Base-by-base conservation (phyloP, 345 rosid genomes). In the Sonneratia caseolaris region DNA sequence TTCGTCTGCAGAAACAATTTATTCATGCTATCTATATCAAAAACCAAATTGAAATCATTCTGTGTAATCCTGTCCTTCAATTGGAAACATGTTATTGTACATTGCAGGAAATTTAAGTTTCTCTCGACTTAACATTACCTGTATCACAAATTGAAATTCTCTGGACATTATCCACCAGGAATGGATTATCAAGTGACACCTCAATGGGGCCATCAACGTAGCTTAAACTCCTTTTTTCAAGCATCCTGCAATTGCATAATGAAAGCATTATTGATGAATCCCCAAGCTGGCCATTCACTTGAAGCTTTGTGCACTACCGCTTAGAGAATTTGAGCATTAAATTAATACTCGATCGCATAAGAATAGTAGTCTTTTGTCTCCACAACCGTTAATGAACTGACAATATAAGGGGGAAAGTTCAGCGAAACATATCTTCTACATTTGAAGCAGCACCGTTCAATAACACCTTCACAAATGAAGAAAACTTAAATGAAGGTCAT, bases 171-270 rank as follows among this genome's bases (percentile, higher is more conserved):
- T 96, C 87, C 12, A 81, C 45, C 10, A 96, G 91, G 83, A 89
- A 86, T 2, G 78, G 77, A 42, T 96, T 91, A 42, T 92, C 91
- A 21, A 56, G 19, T 32, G 95, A 97, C n/a, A 92, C 90, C 0
- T 82, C 83, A 51, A 96, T 73, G 0, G 94, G 88, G 37, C 99
- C 99, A 84, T 96, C 96, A 3, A 72, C 78, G 69, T 96, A 92
- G 85, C 98, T 91, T 82, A 92, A 81, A 72, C 93, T 89, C 80
- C 98, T 83, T 71, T 85, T 89, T 40, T 96, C 96, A 76, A 92
- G 88, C 98, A 96, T 92, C 76, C 99, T 92, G 79, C 49, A 74
- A 19, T 24, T 62, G 19, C 37, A 13, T n/a, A 32, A 7, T 0
- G 19, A 27, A 24, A 62, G 27, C 18, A 12, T 62, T 62, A 62